phyloP scores from a whole-genome alignment of 345 rosid species.

The Lepidium aucheri region DNA sequence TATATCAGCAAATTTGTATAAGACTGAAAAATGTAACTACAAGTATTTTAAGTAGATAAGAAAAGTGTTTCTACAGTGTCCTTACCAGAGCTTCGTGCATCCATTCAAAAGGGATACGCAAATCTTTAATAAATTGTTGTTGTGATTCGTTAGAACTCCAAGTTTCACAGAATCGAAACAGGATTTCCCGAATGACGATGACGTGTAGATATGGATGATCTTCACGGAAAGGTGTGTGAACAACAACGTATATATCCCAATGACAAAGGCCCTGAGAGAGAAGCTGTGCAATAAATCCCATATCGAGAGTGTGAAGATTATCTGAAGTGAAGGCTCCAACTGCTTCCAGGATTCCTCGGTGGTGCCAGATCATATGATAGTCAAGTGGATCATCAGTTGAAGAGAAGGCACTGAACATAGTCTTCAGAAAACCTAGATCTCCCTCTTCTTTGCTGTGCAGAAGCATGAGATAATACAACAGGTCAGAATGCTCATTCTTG shows the following conservation, averaged over 20 bases:
- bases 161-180: conserved; percentile 78
- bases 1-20: background rate
- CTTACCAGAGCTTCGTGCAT: conserved; percentile 97
- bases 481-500: conserved; percentile 50
- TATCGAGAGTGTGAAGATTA: conserved; percentile 91
- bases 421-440: conserved; percentile 50
- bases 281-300: conserved; percentile 86
- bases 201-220: conserved; percentile 81
- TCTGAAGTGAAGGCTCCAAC: conserved; percentile 67
- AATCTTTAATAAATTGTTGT: conserved; percentile 56
- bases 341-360: conserved; percentile 70
- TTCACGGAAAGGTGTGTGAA: conserved; percentile 61
- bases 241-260: conserved; percentile 93
- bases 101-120: conserved; percentile 83
- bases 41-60: background rate
- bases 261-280: conserved; percentile 73
- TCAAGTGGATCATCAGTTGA: conserved; percentile 94
- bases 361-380: conserved; percentile 98
- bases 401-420: conserved; percentile 79
- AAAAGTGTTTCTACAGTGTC: no score
- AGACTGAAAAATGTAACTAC: conserved; percentile 1
- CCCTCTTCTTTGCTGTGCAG: conserved; percentile 67
- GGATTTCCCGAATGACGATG: conserved; percentile 68
- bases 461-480: conserved; percentile 93
- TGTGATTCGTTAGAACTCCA: conserved; percentile 83